These are phyloP conservation scores for Boletus sp. DNA, from an alignment of 768 basidiomycete species.

Conservation along the genomic window DNA sequence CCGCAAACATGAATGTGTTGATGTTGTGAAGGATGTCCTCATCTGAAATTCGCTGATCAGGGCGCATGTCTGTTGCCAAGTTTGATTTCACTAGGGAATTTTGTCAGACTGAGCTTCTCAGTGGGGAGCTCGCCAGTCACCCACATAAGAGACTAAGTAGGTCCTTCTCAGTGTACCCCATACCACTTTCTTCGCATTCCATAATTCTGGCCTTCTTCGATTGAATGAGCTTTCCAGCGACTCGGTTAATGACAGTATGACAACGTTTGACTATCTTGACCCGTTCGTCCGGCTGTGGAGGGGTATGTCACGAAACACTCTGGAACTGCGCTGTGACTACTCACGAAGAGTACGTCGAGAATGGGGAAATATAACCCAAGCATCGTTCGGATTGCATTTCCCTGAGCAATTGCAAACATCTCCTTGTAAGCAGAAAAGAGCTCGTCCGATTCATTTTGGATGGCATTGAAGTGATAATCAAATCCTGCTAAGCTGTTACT, in stretches of 20 bases:
- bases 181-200: conserved; percentile 53
- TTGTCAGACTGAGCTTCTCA: conserved; percentile 6
- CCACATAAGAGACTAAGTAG: conserved; percentile 71
- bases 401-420: conserved; percentile 73
- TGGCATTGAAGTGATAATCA: conserved; percentile 82
- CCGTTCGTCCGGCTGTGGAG: conserved; percentile 50
- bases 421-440: conserved; percentile 78
- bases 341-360: conserved; percentile 52
- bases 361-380: conserved; percentile 59
- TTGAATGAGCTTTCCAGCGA: conserved; percentile 72
- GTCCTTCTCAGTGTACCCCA: conserved; percentile 62
- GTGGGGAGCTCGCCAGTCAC: conserved; percentile 27
- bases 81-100: conserved; percentile 73
- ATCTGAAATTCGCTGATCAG: conserved; percentile 76
- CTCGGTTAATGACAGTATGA: conserved; percentile 58
- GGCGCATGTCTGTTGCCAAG: conserved; percentile 61
- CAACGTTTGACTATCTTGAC: conserved; percentile 51
- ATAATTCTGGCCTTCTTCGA: conserved; percentile 73
- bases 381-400: conserved; percentile 41
- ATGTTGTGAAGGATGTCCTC: conserved; percentile 83
- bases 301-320: neutral
- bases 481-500: conserved; percentile 52
- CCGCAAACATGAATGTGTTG: conserved; percentile 88
- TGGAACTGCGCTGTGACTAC: conserved; percentile 21
- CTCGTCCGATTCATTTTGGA: conserved; percentile 74